Percentiles rank a stretch among this genome's conserved stretches.
Evolutionary conservation across 306 rosid species (phyloP).

Genomic region (Herpetospermum pedunculosum): DNA sequence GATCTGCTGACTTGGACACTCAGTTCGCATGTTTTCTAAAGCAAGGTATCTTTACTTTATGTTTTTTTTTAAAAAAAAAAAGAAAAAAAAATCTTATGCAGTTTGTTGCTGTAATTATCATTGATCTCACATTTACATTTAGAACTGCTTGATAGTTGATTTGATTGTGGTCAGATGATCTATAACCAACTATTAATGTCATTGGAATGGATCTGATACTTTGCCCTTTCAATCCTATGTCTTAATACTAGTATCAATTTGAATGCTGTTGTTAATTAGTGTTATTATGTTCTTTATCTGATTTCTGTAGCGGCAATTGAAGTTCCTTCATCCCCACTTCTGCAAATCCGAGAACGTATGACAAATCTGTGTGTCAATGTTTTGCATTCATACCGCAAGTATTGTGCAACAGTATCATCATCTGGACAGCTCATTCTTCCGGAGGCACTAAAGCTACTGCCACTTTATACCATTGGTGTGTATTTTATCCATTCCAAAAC

Average conservation of each 20-base stretch:
- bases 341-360: conserved; percentile 75
- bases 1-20: conserved; percentile 91
- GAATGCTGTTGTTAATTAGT: not conserved
- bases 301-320: conserved; percentile 64
- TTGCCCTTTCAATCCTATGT: not conserved
- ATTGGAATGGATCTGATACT: not conserved
- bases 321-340: conserved; percentile 64
- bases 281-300: conserved; percentile 5
- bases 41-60: conserved; percentile 61
- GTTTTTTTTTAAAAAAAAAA: no score
- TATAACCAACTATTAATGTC: not conserved
- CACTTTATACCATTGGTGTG: conserved; percentile 84
- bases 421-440: conserved; percentile 99
- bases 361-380: conserved; percentile 79
- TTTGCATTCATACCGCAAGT: conserved; percentile 81
- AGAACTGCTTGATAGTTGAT: not conserved
- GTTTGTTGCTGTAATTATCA: not conserved
- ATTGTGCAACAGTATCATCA: conserved; percentile 89
- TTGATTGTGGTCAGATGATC: not conserved
- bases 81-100: no score
- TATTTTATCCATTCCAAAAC: not conserved
- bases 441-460: conserved; percentile 96
- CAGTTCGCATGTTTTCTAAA: conserved; percentile 93
- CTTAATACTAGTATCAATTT: not conserved
- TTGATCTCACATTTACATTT: not conserved